Evolutionary conservation across 768 basidiomycete species (phyloP).

Genomic region (Gymnopilus dilepis): DNA sequence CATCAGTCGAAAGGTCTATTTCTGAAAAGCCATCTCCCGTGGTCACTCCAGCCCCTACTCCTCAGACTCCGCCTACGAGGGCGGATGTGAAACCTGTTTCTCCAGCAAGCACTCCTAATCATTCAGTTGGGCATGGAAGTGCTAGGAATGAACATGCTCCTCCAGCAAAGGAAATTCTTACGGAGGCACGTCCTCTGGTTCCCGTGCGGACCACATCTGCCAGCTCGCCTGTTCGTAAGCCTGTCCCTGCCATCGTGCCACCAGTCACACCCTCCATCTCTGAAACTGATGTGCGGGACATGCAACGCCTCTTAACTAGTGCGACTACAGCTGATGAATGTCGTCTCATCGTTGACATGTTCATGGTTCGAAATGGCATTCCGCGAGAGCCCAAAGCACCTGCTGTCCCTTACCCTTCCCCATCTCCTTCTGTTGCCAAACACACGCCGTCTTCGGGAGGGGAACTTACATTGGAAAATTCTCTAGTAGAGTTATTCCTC

Average conservation of each 20-base stretch:
- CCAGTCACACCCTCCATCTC: slow-evolving; percentile 26
- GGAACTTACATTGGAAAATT: slow-evolving; percentile 48
- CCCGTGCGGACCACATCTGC: slow-evolving; percentile 26
- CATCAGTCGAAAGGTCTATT: slow-evolving; percentile 17
- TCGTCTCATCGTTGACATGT: slow-evolving; percentile 83
- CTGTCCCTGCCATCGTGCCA: slow-evolving; percentile 24
- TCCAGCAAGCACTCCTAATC: slow-evolving; percentile 20
- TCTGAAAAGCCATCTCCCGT: slow-evolving; percentile 24
- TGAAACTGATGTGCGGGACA: slow-evolving; percentile 59
- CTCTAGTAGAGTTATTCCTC: slow-evolving; percentile 49
- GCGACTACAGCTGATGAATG: slow-evolving; percentile 85
- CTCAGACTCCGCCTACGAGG: slow-evolving; percentile 12
- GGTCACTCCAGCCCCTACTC: slow-evolving; percentile 13
- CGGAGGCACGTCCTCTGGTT: slow-evolving; percentile 23
- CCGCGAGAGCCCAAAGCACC: slow-evolving; percentile 36
- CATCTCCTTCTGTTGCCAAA: slow-evolving; percentile 39
- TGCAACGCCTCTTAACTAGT: slow-evolving; percentile 67
- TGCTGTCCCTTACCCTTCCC: slow-evolving; percentile 38
- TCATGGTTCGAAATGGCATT: slow-evolving; percentile 67
- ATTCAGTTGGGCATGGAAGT: slow-evolving; percentile 24
- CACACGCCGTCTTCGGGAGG: slow-evolving; percentile 20
- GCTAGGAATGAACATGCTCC: slow-evolving; percentile 12
- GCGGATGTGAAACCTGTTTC: neutral
- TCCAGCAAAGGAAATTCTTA: slow-evolving; percentile 15
- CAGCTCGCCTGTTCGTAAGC: slow-evolving; percentile 28